Percentiles rank a stretch among this genome's conserved stretches.
phyloP scores from a whole-genome alignment of 345 rosid species.

The Salix viminalis region DNA sequence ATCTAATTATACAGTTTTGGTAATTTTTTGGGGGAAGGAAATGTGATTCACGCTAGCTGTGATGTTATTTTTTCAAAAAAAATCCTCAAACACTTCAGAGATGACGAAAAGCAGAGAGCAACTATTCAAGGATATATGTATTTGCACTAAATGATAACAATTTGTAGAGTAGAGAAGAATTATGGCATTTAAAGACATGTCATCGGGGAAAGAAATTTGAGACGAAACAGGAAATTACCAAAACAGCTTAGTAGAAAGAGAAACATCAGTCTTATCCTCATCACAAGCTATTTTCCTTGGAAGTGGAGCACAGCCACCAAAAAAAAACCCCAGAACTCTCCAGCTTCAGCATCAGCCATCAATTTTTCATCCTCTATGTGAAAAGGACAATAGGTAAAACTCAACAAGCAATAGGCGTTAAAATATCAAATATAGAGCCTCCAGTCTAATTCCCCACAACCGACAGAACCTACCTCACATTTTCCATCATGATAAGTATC shows the following conservation, averaged over 20 bases:
- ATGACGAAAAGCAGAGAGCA: too few species aligned
- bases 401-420: conserved; percentile 4
- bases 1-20: neutral
- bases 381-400: conserved; percentile 15
- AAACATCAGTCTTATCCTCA: conserved; percentile 45
- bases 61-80: too few species aligned
- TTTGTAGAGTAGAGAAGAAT: neutral
- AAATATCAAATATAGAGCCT: conserved; percentile 1
- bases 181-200: neutral
- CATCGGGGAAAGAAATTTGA: neutral
- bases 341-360: conserved; percentile 98
- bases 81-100: too few species aligned
- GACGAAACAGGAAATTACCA: conserved; percentile 40
- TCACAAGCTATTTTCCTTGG: conserved; percentile 61
- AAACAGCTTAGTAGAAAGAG: conserved; percentile 51
- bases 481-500: conserved; percentile 94
- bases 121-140: too few species aligned
- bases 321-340: conserved; percentile 96
- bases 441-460: conserved; percentile 42
- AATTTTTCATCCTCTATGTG: conserved; percentile 84
- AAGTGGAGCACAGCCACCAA: conserved; percentile 99
- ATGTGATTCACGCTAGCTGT: too few species aligned
- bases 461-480: conserved; percentile 87
- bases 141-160: too few species aligned
- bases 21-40: too few species aligned